A percentile compares a stretch with the other conserved stretches of the same genome.
phyloP scores from a whole-genome alignment of 495 filamentous ascomycete species.

The Xylaria telfairii region DNA sequence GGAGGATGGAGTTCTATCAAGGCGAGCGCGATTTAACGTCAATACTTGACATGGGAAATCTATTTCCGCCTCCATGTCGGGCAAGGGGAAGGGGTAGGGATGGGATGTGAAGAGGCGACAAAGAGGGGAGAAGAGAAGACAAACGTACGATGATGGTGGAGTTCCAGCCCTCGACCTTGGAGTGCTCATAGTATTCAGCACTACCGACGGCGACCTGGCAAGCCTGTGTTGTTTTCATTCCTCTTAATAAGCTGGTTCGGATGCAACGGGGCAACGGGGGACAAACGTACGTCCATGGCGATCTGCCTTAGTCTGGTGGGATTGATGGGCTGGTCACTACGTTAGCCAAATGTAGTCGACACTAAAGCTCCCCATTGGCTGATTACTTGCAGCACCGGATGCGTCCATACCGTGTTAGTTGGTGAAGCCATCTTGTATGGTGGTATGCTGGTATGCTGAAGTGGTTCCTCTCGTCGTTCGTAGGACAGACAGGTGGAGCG shows the following conservation, averaged over 20 bases:
- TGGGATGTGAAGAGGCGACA: not conserved
- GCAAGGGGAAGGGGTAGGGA: not conserved
- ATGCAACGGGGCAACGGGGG: not conserved
- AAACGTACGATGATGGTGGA: constrained; percentile 83
- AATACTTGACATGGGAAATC: not conserved
- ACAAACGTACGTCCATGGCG: constrained; percentile 72
- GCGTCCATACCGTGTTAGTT: constrained; percentile 39
- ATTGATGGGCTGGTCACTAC: constrained; percentile 68
- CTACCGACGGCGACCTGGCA: constrained; percentile 77
- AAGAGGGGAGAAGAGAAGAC: not conserved
- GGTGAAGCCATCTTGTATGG: constrained; percentile 39
- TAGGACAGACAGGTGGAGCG: not conserved
- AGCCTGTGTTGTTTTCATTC: constrained; percentile 60
- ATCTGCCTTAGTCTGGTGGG: constrained; percentile 81
- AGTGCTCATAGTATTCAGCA: constrained; percentile 80
- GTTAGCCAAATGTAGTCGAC: constrained; percentile 7
- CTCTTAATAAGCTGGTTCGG: constrained; percentile 15
- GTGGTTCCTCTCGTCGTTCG: constrained; percentile 4
- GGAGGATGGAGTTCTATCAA: constrained; percentile 80
- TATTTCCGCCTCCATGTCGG: not conserved
- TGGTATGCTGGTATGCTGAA: not conserved
- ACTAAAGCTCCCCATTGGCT: not conserved
- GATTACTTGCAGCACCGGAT: not conserved
- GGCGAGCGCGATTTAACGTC: constrained; percentile 20
- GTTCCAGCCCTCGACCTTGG: constrained; percentile 84